Evolutionary conservation across 2,329 filamentous ascomycete genomes (phyloP).

Genomic region (Periconia macrospinosa): DNA sequence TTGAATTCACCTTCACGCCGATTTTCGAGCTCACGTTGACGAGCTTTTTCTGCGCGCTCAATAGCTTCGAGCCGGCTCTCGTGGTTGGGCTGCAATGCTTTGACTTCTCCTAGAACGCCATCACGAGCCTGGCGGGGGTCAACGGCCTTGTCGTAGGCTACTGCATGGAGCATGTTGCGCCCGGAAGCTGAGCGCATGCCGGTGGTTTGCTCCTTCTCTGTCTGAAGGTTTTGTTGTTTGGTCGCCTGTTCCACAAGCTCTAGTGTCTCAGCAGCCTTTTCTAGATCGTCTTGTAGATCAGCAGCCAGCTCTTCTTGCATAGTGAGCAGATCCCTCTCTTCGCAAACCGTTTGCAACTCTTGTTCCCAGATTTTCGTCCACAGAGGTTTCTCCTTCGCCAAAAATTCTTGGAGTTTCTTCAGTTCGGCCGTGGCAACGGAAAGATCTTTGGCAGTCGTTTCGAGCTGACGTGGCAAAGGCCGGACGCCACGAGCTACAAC

Average conservation of each 20-base stretch:
- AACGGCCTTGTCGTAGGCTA: constrained; percentile 50
- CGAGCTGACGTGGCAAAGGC: constrained; percentile 85
- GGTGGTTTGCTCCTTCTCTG: constrained; percentile 57
- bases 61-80: constrained; percentile 92
- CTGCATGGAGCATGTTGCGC: constrained; percentile 36
- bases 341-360: constrained; percentile 92
- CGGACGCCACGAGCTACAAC: constrained; percentile 91
- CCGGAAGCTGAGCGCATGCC: constrained; percentile 55
- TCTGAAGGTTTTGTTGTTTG: constrained; percentile 89
- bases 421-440: constrained; percentile 78
- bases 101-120: constrained; percentile 86
- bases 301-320: constrained; percentile 95
- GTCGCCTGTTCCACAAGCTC: constrained; percentile 95
- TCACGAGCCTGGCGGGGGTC: constrained; percentile 87
- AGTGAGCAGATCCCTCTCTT: constrained; percentile 90
- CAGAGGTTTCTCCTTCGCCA: constrained; percentile 87
- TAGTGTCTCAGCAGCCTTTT: constrained; percentile 92
- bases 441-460: constrained; percentile 87
- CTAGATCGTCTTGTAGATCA: constrained; percentile 90
- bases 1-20: constrained; percentile 76
- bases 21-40: constrained; percentile 83
- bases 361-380: constrained; percentile 99
- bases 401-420: constrained; percentile 90
- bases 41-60: constrained; percentile 89
- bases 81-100: constrained; percentile 91